These are phyloP conservation scores for Diaporthe citriasiana DNA, from an alignment of 2,329 filamentous ascomycete genomes.

Conservation along the genomic window DNA sequence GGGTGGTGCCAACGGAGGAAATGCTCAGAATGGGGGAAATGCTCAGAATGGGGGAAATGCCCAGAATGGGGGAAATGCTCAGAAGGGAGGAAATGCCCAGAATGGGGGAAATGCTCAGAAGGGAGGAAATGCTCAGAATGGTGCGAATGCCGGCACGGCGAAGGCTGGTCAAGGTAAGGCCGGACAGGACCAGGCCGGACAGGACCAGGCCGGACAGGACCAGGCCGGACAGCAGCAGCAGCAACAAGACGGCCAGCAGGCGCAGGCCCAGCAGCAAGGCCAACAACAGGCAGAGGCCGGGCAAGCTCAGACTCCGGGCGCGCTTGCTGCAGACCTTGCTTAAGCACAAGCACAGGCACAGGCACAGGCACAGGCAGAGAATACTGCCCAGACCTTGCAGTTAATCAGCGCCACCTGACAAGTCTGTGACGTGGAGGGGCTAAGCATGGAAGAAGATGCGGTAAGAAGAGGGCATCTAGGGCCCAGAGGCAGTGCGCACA, in stretches of 20 bases:
- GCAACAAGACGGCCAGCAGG: neutral
- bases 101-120: neutral
- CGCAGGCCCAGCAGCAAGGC: neutral
- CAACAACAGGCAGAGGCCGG: constrained; percentile 1
- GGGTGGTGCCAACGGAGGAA: neutral
- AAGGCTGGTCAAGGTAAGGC: neutral
- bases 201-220: neutral
- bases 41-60: neutral
- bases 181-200: neutral
- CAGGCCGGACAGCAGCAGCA: constrained; percentile 2
- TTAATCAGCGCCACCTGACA: neutral
- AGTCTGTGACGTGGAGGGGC: neutral
- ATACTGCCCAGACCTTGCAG: neutral
- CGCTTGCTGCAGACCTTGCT: neutral
- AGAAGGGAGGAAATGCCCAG: neutral
- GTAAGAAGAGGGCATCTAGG: no score
- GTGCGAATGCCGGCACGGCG: neutral
- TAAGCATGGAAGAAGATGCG: neutral
- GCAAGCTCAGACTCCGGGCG: neutral
- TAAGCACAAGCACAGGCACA: constrained; percentile 5
- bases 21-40: neutral
- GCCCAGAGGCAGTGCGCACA: no score
- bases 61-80: neutral
- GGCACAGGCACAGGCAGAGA: neutral
- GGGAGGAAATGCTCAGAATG: neutral